Conservation (phyloP, 495 filamentous ascomycete species). For the Aspergillus ostianus region DNA sequence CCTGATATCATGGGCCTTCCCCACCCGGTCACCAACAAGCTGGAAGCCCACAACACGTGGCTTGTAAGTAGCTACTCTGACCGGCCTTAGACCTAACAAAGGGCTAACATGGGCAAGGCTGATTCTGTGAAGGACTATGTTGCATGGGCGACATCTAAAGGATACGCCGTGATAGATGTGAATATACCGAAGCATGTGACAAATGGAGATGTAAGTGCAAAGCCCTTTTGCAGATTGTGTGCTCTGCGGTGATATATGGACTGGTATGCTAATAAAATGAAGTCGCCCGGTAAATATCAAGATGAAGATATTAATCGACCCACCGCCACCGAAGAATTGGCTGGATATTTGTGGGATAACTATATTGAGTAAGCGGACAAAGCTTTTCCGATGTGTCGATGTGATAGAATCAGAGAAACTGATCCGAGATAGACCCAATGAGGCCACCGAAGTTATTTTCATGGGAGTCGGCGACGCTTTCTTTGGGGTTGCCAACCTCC, state of each 20-base stretch:
- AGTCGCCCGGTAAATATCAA: slow-evolving; percentile 35
- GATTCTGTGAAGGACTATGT: slow-evolving; percentile 77
- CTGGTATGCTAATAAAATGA: neutral
- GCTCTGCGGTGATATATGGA: slow-evolving; percentile 27
- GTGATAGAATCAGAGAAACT: slow-evolving; percentile 1
- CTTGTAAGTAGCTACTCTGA: slow-evolving; percentile 59
- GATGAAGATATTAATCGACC: slow-evolving; percentile 43
- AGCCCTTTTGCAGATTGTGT: too few species aligned
- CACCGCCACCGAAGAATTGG: slow-evolving; percentile 66
- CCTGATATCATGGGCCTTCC: slow-evolving; percentile 69
- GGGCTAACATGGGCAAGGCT: slow-evolving; percentile 58
- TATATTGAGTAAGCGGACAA: slow-evolving; percentile 70
- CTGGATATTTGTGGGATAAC: slow-evolving; percentile 94
- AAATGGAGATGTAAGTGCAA: too few species aligned
- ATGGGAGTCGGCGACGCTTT: slow-evolving; percentile 81
- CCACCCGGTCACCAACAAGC: slow-evolving; percentile 63
- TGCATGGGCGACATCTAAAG: slow-evolving; percentile 70
- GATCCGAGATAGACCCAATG: slow-evolving; percentile 48
- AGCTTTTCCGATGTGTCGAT: neutral
- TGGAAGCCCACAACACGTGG: slow-evolving; percentile 81
- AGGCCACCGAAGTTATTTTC: slow-evolving; percentile 70
- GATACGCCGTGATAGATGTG: slow-evolving; percentile 81
- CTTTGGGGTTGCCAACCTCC: slow-evolving; percentile 63
- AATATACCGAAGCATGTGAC: slow-evolving; percentile 79
- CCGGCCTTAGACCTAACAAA: slow-evolving; percentile 9